Conservation (phyloP, 2,329 filamentous ascomycete genomes). For the Cladosporium velox region DNA sequence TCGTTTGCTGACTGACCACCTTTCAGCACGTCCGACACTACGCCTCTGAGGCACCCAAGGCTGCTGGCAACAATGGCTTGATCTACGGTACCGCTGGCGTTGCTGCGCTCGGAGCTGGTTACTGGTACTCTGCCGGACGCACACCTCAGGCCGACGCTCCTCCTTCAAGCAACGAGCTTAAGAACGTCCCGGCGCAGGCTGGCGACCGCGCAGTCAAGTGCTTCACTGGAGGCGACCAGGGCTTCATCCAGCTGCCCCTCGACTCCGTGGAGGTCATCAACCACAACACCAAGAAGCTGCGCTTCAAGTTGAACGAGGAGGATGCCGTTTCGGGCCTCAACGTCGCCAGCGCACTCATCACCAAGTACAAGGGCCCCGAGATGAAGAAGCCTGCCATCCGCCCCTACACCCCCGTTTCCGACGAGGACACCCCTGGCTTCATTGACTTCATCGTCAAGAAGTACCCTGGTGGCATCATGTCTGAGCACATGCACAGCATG, state of each 20-base stretch:
- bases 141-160: constrained; percentile 34
- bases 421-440: constrained; percentile 78
- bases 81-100: constrained; percentile 64
- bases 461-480: constrained; percentile 91
- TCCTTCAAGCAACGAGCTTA: constrained; percentile 34
- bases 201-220: constrained; percentile 45
- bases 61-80: constrained; percentile 60
- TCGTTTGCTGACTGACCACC: constrained; percentile 26
- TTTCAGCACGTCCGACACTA: constrained; percentile 68
- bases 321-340: constrained; percentile 81
- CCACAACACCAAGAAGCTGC: constrained; percentile 91
- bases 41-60: constrained; percentile 61
- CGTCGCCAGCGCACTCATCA: constrained; percentile 82
- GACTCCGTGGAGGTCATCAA: constrained; percentile 77
- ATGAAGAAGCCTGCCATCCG: constrained; percentile 84
- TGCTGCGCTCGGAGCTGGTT: constrained; percentile 60
- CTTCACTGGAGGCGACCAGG: constrained; percentile 85
- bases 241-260: constrained; percentile 80
- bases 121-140: constrained; percentile 48
- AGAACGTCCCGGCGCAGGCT: constrained; percentile 43
- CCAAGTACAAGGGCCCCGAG: constrained; percentile 84
- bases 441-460: constrained; percentile 89
- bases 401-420: constrained; percentile 89
- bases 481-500: constrained; percentile 81
- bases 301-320: constrained; percentile 81